Percentiles rank a stretch among this genome's conserved stretches.
These are phyloP conservation scores for Phycomyces blakesleeanus DNA, from an alignment of 192 early-diverging fungal species.

Conservation along the genomic window DNA sequence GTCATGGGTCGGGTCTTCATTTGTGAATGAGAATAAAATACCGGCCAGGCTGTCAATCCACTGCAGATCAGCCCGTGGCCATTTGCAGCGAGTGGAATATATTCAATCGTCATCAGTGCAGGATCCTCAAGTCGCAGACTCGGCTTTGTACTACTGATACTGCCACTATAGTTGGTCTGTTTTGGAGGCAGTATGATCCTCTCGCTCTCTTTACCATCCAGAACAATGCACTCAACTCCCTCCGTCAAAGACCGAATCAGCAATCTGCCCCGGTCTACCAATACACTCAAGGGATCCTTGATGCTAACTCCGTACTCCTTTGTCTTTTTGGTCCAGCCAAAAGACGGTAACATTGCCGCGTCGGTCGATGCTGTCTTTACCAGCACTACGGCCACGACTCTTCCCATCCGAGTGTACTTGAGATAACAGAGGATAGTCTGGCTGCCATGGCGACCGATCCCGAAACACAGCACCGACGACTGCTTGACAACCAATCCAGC, in stretches of 20 bases:
- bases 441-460: neutral
- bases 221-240: too few relatives aligned
- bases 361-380: neutral
- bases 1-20: neutral
- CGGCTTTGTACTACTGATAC: neutral
- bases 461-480: neutral
- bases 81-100: neutral
- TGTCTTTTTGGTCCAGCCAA: too few relatives aligned
- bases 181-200: too few relatives aligned
- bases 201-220: too few relatives aligned
- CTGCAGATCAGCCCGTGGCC: conserved; percentile 4
- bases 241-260: too few relatives aligned
- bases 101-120: neutral
- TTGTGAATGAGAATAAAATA: neutral
- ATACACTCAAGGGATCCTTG: too few relatives aligned
- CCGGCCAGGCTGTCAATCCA: conserved; percentile 6
- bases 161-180: too few relatives aligned
- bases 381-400: neutral
- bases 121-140: conserved; percentile 3
- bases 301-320: too few relatives aligned
- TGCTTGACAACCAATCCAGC: neutral
- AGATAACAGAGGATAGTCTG: conserved; percentile 4
- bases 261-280: too few relatives aligned
- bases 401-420: neutral
- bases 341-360: neutral